phyloP scores from a whole-genome alignment of 2,329 filamentous ascomycete species.

The Phaeosphaeriaceae sp. region DNA sequence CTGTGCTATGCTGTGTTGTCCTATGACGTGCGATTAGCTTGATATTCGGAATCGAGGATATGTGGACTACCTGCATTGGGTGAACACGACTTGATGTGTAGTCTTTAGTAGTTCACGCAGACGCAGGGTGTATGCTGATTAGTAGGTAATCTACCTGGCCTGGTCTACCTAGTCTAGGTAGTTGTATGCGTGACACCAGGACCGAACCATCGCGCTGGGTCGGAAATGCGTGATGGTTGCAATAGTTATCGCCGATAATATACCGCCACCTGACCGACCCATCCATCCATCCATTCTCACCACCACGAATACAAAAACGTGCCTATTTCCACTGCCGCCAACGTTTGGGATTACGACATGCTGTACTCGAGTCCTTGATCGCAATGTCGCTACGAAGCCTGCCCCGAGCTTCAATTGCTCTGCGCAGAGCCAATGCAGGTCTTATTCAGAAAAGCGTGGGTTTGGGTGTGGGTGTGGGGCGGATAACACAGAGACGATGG shows the following conservation, averaged over 20 bases:
- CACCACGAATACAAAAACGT: slow-evolving; percentile 8
- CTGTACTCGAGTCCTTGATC: slow-evolving; percentile 15
- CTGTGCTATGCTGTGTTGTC: too few relatives aligned
- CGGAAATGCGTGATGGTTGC: slow-evolving; percentile 10
- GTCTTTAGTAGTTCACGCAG: too few relatives aligned
- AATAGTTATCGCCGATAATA: slow-evolving; percentile 5
- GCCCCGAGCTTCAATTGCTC: slow-evolving; percentile 29
- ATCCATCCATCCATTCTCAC: slow-evolving; percentile 5
- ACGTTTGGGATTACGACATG: slow-evolving; percentile 26
- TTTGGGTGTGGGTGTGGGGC: slow-evolving; percentile 16
- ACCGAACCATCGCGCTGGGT: slow-evolving; percentile 5
- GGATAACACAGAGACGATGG: slow-evolving; percentile 42
- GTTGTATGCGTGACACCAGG: slow-evolving; percentile 1
- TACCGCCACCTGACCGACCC: slow-evolving; percentile 1
- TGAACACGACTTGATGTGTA: too few relatives aligned
- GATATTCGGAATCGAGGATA: too few relatives aligned
- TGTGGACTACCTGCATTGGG: not conserved
- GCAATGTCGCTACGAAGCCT: slow-evolving; percentile 41
- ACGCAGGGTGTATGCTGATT: too few relatives aligned
- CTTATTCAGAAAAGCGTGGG: slow-evolving; percentile 9
- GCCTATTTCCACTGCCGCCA: too few relatives aligned
- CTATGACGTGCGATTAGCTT: too few relatives aligned
- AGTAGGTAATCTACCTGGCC: too few relatives aligned
- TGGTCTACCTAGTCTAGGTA: too few relatives aligned
- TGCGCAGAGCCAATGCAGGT: slow-evolving; percentile 15